phyloP scores from a whole-genome alignment of 495 filamentous ascomycete species.

The Xylaria acuta region DNA sequence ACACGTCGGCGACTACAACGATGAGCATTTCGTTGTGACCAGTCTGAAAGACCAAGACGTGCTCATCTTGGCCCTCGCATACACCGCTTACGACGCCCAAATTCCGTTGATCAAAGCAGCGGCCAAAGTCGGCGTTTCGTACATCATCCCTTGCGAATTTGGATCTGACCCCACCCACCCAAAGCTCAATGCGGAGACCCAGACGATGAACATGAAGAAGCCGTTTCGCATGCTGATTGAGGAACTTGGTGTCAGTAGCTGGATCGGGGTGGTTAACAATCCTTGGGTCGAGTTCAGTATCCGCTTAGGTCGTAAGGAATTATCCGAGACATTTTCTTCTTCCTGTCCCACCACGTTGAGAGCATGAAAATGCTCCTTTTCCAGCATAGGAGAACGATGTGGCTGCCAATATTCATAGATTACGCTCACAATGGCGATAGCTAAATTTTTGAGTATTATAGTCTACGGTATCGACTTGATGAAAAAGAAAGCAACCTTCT shows the following conservation, averaged over 20 bases:
- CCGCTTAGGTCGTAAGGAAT: constrained; percentile 16
- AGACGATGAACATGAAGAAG: constrained; percentile 11
- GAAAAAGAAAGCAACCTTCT: constrained; percentile 32
- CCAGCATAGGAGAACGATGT: background rate
- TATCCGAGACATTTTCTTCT: background rate
- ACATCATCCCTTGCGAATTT: constrained; percentile 64
- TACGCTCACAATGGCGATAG: background rate
- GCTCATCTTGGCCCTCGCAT: constrained; percentile 60
- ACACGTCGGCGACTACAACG: constrained; percentile 23
- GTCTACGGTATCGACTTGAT: constrained; percentile 35
- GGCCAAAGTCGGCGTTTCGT: constrained; percentile 60
- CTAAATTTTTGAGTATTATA: background rate
- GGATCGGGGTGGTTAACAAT: constrained; percentile 49
- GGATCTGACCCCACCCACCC: constrained; percentile 42
- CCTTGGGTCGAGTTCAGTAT: constrained; percentile 50
- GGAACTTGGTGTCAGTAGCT: constrained; percentile 36
- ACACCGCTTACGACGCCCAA: constrained; percentile 28
- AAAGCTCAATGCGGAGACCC: constrained; percentile 10
- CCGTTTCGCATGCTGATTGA: constrained; percentile 16
- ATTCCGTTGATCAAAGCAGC: constrained; percentile 59
- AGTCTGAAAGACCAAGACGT: constrained; percentile 47
- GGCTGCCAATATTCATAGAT: background rate
- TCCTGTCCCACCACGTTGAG: background rate
- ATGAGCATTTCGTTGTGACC: constrained; percentile 26
- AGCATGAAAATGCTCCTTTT: background rate